Conservation (phyloP, 1,284 basidiomycete genomes). For the Ustilago tritici region DNA sequence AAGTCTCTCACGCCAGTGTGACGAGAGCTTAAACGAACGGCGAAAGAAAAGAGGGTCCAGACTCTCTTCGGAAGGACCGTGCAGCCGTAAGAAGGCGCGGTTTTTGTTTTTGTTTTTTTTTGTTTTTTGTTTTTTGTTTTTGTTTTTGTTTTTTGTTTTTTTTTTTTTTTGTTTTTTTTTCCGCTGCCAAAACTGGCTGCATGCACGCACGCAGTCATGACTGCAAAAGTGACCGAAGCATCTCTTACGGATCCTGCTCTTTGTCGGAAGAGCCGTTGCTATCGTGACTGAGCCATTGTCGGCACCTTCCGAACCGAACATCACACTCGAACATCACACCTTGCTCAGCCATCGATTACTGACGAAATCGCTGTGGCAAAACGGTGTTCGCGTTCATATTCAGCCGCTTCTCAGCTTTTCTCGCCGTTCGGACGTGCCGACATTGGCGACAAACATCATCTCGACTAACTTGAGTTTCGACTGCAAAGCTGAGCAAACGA, state of each 20-base stretch:
- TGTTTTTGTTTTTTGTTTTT: too few species aligned
- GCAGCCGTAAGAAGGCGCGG: neutral
- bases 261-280: slow-evolving; percentile 5
- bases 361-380: neutral
- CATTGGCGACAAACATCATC: neutral
- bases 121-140: too few species aligned
- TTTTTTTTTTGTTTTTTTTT: neutral
- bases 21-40: neutral
- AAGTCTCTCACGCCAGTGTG: neutral
- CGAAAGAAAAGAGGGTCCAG: neutral
- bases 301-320: slow-evolving; percentile 1
- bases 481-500: neutral
- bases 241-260: neutral
- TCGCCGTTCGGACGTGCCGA: neutral
- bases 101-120: neutral
- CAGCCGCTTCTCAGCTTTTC: neutral
- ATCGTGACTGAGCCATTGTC: neutral
- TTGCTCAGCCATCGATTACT: neutral
- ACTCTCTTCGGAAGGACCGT: neutral
- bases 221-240: slow-evolving; percentile 1
- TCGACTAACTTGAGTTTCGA: neutral
- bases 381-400: neutral
- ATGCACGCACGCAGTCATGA: slow-evolving; percentile 6
- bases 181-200: neutral
- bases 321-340: neutral